Evolutionary conservation across 164 flowering plant species (phyloP).

Genomic region (Umbellularia californica): DNA sequence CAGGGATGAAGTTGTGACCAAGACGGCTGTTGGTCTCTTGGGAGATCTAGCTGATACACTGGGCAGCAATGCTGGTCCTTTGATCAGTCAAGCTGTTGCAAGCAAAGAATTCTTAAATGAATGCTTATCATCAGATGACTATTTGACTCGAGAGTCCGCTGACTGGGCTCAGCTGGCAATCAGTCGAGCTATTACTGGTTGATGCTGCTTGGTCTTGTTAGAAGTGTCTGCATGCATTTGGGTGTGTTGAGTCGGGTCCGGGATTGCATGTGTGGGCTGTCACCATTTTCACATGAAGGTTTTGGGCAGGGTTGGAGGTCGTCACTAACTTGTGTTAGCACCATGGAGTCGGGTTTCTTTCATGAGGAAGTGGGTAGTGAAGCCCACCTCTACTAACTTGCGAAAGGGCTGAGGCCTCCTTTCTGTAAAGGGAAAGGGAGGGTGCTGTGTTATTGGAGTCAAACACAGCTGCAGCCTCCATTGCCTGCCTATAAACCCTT

Average conservation of each 20-base stretch:
- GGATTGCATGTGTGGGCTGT: constrained; percentile 57
- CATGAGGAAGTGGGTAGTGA: constrained; percentile 27
- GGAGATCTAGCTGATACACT: constrained; percentile 91
- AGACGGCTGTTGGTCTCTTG: constrained; percentile 79
- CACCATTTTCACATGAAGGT: constrained; percentile 38
- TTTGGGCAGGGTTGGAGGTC: constrained; percentile 25
- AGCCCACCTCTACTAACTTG: constrained; percentile 23
- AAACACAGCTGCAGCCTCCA: neutral
- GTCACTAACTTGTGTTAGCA: constrained; percentile 44
- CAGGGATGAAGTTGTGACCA: constrained; percentile 87
- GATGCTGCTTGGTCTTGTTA: constrained; percentile 38
- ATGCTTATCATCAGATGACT: constrained; percentile 79
- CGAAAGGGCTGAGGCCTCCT: constrained; percentile 15
- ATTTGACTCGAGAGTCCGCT: constrained; percentile 82
- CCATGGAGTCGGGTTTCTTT: constrained; percentile 28
- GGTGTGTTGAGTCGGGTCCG: constrained; percentile 48
- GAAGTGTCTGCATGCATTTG: constrained; percentile 70
- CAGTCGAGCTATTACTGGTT: constrained; percentile 69
- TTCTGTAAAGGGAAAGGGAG: constrained; percentile 1
- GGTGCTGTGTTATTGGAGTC: constrained; percentile 3
- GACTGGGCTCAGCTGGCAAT: constrained; percentile 80
- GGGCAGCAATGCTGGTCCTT: constrained; percentile 67
- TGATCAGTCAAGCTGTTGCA: constrained; percentile 68
- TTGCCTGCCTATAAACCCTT: neutral
- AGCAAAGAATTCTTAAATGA: constrained; percentile 74